Percentiles rank a stretch among this genome's conserved stretches.
These are phyloP conservation scores for Leccinum obscurum DNA, from an alignment of 768 basidiomycete species.

Conservation along the genomic window DNA sequence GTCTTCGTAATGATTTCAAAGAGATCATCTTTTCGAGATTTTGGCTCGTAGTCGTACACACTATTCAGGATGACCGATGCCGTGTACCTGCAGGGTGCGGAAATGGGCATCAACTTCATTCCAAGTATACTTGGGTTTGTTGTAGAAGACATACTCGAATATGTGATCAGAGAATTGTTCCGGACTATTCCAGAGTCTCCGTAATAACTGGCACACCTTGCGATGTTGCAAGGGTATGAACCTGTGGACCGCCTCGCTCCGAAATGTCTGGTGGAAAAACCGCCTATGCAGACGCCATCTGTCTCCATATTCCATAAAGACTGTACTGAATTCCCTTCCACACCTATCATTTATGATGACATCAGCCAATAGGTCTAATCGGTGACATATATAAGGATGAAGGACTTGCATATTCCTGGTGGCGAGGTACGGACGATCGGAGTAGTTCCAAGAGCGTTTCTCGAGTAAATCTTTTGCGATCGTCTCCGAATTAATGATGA, in stretches of 20 bases:
- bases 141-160: constrained; percentile 27
- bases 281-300: constrained; percentile 35
- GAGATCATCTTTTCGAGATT: constrained; percentile 16
- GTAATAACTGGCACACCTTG: constrained; percentile 33
- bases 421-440: constrained; percentile 44
- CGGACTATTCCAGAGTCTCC: constrained; percentile 34
- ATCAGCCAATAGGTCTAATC: not conserved
- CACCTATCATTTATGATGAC: constrained; percentile 9
- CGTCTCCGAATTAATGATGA: constrained; percentile 48
- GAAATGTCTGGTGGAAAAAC: constrained; percentile 30
- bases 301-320: constrained; percentile 33
- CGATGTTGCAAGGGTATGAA: constrained; percentile 33
- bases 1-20: constrained; percentile 9
- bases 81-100: constrained; percentile 15
- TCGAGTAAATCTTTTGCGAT: constrained; percentile 49
- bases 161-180: constrained; percentile 35
- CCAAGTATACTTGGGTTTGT: not conserved
- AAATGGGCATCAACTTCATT: not conserved
- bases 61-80: constrained; percentile 21
- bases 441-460: constrained; percentile 47
- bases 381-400: not conserved
- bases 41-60: constrained; percentile 21
- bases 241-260: constrained; percentile 21
- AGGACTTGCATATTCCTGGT: constrained; percentile 14
- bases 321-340: constrained; percentile 24